A percentile compares a stretch with the other conserved stretches of the same genome.
Conservation (phyloP, 2,329 filamentous ascomycete species). For the Ophiocordyceps unilateralis region DNA sequence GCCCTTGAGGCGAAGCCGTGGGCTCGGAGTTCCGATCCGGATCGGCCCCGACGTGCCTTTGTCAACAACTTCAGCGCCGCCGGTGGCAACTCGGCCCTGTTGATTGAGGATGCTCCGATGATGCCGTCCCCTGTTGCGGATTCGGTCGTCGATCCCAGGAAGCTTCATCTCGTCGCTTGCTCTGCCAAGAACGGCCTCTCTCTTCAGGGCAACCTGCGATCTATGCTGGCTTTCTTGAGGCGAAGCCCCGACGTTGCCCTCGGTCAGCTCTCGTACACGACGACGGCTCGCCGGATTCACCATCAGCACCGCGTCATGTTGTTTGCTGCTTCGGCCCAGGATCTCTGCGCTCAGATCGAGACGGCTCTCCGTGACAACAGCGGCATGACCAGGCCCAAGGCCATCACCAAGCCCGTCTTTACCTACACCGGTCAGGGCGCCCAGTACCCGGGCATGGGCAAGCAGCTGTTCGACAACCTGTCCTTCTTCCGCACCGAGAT, state of each 20-base stretch:
- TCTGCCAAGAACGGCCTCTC: constrained; percentile 5
- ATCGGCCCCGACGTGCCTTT: constrained; percentile 29
- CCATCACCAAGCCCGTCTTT: constrained; percentile 12
- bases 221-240: constrained; percentile 23
- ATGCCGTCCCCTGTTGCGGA: constrained; percentile 13
- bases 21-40: constrained; percentile 19
- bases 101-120: constrained; percentile 51
- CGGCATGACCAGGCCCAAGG: constrained; percentile 1
- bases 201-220: constrained; percentile 9
- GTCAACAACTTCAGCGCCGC: constrained; percentile 58
- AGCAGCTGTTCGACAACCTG: constrained; percentile 13
- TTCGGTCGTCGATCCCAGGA: constrained; percentile 19
- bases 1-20: constrained; percentile 35
- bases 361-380: background rate
- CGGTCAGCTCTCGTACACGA: constrained; percentile 32
- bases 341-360: background rate
- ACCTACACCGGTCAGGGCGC: constrained; percentile 25
- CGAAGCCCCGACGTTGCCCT: constrained; percentile 20
- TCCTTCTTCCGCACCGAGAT: constrained; percentile 14
- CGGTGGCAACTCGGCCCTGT: constrained; percentile 51
- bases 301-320: constrained; percentile 1
- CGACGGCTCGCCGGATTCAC: constrained; percentile 24
- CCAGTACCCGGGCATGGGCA: constrained; percentile 10
- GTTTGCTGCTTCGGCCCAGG: background rate
- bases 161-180: constrained; percentile 8